Conservation (phyloP, 352 stramenopile genomes). For the Phytophthora kernoviae region DNA sequence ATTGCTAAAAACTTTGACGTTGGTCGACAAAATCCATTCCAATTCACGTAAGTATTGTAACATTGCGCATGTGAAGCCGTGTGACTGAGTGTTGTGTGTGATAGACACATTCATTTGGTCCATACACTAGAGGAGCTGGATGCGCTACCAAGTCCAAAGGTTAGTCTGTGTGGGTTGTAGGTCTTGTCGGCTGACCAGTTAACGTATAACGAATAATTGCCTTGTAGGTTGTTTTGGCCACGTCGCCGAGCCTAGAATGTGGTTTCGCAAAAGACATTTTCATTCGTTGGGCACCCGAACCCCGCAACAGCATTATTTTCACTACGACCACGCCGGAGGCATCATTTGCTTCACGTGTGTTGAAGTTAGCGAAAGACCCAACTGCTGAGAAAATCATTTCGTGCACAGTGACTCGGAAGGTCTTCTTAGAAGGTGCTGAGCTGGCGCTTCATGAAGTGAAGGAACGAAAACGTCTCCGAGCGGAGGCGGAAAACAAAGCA, state of each 20-base stretch:
- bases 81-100: neutral
- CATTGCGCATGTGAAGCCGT: constrained; percentile 10
- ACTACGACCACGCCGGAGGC: constrained; percentile 62
- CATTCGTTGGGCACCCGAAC: constrained; percentile 77
- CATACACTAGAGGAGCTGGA: constrained; percentile 89
- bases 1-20: constrained; percentile 92
- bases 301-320: constrained; percentile 87
- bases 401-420: constrained; percentile 69
- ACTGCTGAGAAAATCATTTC: constrained; percentile 55
- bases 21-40: constrained; percentile 86
- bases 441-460: constrained; percentile 88
- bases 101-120: constrained; percentile 86
- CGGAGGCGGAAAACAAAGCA: constrained; percentile 87
- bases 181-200: neutral
- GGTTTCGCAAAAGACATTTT: constrained; percentile 88
- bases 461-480: constrained; percentile 78
- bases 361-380: constrained; percentile 58
- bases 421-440: constrained; percentile 85
- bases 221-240: constrained; percentile 74
- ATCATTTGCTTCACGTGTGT: constrained; percentile 74
- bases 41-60: constrained; percentile 67
- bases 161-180: constrained; percentile 8
- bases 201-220: neutral
- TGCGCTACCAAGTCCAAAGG: constrained; percentile 83
- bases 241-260: constrained; percentile 78